Conservation (phyloP, 78 protist genomes). For the Corallochytrium limacisporum region DNA sequence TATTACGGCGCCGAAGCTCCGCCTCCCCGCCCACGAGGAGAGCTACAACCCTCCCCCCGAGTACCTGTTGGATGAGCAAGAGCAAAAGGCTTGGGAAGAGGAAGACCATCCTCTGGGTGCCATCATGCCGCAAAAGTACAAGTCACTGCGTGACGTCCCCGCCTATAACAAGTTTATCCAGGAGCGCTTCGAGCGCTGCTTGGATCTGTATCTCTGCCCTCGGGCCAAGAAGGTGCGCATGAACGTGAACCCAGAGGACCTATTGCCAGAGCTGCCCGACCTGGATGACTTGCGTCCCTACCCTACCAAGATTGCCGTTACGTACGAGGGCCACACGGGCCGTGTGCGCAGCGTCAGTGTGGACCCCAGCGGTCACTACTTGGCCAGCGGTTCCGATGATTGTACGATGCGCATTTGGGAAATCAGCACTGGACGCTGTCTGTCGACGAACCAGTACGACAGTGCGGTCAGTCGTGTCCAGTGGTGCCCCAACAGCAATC, state of each 20-base stretch:
- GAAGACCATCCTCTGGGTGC: too few species aligned
- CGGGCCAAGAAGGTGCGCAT: slow-evolving; percentile 24
- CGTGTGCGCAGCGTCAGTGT: slow-evolving; percentile 51
- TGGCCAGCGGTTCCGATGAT: slow-evolving; percentile 68
- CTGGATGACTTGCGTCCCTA: slow-evolving; percentile 86
- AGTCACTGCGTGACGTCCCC: slow-evolving; percentile 73
- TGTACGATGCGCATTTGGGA: slow-evolving; percentile 74
- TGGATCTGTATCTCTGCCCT: slow-evolving; percentile 87
- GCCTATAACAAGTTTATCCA: slow-evolving; percentile 34
- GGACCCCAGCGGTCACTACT: slow-evolving; percentile 74
- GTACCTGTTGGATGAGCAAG: slow-evolving; percentile 57
- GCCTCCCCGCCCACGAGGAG: slow-evolving; percentile 61
- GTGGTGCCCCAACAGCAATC: slow-evolving; percentile 61
- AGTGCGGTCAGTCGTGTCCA: slow-evolving; percentile 41
- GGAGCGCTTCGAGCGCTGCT: slow-evolving; percentile 89
- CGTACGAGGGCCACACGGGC: slow-evolving; percentile 49
- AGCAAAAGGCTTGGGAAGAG: slow-evolving; percentile 38
- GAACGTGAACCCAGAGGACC: slow-evolving; percentile 32
- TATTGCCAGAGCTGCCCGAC: slow-evolving; percentile 79
- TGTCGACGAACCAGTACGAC: slow-evolving; percentile 11
- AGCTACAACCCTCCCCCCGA: slow-evolving; percentile 94
- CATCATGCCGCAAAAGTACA: slow-evolving; percentile 43
- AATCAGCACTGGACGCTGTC: slow-evolving; percentile 63
- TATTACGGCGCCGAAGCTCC: slow-evolving; percentile 36
- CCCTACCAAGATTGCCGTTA: slow-evolving; percentile 53